Evolutionary conservation across 805 yeast genomes (phyloP), one percentile per base, ranked within the genome.

Genomic region (Kazachstania psychrophila): DNA sequence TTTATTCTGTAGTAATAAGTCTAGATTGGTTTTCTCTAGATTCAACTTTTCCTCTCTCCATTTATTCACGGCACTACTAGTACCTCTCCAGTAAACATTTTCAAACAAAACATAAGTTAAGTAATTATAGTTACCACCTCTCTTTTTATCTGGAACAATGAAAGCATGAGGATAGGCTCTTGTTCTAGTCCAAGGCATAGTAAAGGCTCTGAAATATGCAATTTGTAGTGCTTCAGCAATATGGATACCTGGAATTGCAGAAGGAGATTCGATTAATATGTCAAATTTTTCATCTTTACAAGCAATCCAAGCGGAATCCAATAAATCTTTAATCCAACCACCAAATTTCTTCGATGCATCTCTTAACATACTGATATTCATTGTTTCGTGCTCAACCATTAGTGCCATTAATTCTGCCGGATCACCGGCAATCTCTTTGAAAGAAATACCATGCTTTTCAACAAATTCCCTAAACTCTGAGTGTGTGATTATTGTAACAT

Each of bases 141-240:
- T 72, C 53, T 81, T 85, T 59, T 84, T 94, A 42, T 87, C 96
- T 0, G 97, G 96, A 6, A 85, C 95, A 54, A 88, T 76, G 45
- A 89, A 87, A 0, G 97, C 96, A 65, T 89, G 96, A 1, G 96
- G 96, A 54, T 89, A 89, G 0, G 96, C 94, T 47, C 94, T 69
- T 1, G 97, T 88, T 42, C 95, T 64, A 0, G 96, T 85, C 97
- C 97, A 89, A 0, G 97, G 97, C 97, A 89, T 89, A 0, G 97
- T 89, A 55, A 89, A 89, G 0, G 96, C 96, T 49, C 96, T 69
- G 65, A 84, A 82, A 55, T 89, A 89, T 0, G 97, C 95, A 39
- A 89, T 81, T 15, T 77, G 74, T 40, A 89, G 60, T 1, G 94
- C 94, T 56, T 89, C 97, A 3, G 97, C 96, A 39, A 89, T 83